Evolutionary conservation across 2,329 filamentous ascomycete genomes (phyloP), one percentile per base, ranked within the genome.

Genomic region (Niveomyces coronatus): DNA sequence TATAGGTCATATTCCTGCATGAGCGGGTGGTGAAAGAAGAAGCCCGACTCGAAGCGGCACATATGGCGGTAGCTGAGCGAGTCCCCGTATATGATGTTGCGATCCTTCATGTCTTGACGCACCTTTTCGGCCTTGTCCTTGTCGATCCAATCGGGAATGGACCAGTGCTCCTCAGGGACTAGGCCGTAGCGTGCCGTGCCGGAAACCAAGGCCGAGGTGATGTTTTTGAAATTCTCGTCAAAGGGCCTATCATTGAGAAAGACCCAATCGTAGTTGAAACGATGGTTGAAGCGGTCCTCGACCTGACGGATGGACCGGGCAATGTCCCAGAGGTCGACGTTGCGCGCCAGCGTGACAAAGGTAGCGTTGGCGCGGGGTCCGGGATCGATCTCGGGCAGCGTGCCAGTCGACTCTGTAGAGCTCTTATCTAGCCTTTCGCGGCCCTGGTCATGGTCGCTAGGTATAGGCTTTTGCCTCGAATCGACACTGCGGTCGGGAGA

Each of bases 1-100:
- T 98, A 98, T 76, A 86, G 98, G 57, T 98, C 91, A 63, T 94
- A 98, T 59, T 96, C 87, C 60, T 85, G 65, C 85, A 98, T 88
- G 49, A 95, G 67, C 20, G 78, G 75, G 60, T 98, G 91, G 44
- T 83, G 86, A 77, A 96, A 98, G 74, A 98, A 98, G 73, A 98
- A 98, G 27, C 91, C 91, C 7, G 89, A 96, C 64, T 98, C 91
- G 58, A 94, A 98, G 47, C 91, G 85, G 65, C 91, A 98, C 91
- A 98, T 98, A 70, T 98, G 93, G 46, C 91, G 80, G 69, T 98
- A 98, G 66, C 85, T 94, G 64, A 94, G 67, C 9, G 87, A 94
- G 62, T 96, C 91, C 44, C 91, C 91, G 58, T 98, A 98, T 63
- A 98, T 98, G 61, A 98, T 94, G 68, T 95, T 93, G 57, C 81